Evolutionary conservation across 2,329 filamentous ascomycete species (phyloP).

Genomic region (Alternaria postmessia): DNA sequence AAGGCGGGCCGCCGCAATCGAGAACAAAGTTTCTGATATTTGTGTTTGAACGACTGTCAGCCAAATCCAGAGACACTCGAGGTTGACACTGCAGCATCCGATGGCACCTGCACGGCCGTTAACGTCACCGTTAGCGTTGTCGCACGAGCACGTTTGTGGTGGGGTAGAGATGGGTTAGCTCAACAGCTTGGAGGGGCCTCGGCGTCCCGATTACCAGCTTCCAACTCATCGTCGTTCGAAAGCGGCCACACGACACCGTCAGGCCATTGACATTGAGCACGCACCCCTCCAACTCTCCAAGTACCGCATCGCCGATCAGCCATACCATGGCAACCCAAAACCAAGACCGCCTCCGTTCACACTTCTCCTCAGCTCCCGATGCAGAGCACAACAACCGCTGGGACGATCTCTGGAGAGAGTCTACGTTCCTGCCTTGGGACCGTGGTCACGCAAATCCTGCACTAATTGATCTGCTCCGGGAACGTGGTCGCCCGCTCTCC

Average conservation of each 20-base stretch:
- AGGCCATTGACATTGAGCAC: neutral
- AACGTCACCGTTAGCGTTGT: neutral
- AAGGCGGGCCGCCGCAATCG: neutral
- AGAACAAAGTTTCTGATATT: neutral
- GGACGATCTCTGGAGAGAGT: slow-evolving; percentile 18
- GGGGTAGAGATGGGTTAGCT: slow-evolving; percentile 6
- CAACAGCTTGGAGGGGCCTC: neutral
- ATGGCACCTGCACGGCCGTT: slow-evolving; percentile 1
- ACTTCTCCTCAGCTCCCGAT: slow-evolving; percentile 55
- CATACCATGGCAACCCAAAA: slow-evolving; percentile 35
- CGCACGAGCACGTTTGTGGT: neutral
- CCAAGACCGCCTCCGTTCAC: slow-evolving; percentile 49
- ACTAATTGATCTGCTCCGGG: slow-evolving; percentile 60
- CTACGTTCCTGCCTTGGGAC: slow-evolving; percentile 65
- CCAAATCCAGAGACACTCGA: neutral
- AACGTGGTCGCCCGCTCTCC: slow-evolving; percentile 17
- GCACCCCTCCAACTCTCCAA: neutral
- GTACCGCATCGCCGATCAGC: neutral
- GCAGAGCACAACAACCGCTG: slow-evolving; percentile 46
- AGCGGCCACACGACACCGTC: neutral
- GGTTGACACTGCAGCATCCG: neutral
- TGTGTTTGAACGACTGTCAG: neutral
- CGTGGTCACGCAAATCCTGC: slow-evolving; percentile 66
- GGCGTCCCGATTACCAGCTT: neutral
- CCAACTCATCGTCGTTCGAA: neutral